Conservation (phyloP, 2,329 filamentous ascomycete species). For the Monosporascus sp. region DNA sequence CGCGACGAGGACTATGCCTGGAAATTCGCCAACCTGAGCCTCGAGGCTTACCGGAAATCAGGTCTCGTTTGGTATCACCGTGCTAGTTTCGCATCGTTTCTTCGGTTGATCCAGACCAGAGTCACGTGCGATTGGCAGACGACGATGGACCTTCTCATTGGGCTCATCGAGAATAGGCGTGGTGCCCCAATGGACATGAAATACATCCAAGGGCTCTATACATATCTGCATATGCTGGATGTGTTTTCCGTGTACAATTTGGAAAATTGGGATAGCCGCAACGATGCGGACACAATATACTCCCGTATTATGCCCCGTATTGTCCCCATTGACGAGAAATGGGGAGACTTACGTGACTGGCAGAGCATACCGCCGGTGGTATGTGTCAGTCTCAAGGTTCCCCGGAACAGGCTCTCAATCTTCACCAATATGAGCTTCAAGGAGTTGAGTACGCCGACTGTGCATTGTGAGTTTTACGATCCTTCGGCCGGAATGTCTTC, state of each 20-base stretch:
- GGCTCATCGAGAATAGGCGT: conserved; percentile 25
- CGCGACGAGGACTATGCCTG: not conserved
- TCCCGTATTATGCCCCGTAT: conserved; percentile 24
- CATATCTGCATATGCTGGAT: conserved; percentile 29
- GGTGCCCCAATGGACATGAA: conserved; percentile 19
- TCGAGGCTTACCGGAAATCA: not conserved
- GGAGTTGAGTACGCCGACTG: conserved; percentile 3
- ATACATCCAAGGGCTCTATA: conserved; percentile 28
- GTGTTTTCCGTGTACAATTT: conserved; percentile 18
- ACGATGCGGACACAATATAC: conserved; percentile 12
- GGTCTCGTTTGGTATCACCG: conserved; percentile 3
- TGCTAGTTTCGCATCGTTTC: conserved; percentile 7
- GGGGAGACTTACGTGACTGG: conserved; percentile 8
- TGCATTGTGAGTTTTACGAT: conserved; percentile 4
- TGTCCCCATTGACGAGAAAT: conserved; percentile 12
- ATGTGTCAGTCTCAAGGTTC: conserved; percentile 13
- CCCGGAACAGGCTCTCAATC: conserved; percentile 5
- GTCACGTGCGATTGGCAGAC: conserved; percentile 27
- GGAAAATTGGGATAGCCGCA: not conserved
- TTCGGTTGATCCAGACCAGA: conserved; percentile 10
- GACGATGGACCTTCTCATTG: conserved; percentile 22
- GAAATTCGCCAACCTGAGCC: not conserved
- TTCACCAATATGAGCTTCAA: not conserved
- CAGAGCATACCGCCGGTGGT: conserved; percentile 10
- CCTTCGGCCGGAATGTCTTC: not conserved